phyloP scores from a whole-genome alignment of 139 green algal genomes.

The Coccomyxa sp. region DNA sequence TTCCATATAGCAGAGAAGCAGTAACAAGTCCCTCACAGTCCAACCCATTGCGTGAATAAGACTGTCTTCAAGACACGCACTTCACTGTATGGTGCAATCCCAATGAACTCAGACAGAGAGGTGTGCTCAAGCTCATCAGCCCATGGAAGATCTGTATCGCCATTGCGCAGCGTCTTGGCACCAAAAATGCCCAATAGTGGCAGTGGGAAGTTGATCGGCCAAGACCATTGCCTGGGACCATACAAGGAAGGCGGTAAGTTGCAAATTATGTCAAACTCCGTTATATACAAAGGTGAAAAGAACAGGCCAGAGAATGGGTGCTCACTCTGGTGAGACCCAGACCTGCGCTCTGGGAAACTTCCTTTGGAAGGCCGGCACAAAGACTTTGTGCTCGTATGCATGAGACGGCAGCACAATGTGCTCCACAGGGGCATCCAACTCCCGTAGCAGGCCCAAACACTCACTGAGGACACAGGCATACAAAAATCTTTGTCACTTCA shows the following conservation, averaged over 20 bases:
- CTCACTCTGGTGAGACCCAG: constrained; percentile 36
- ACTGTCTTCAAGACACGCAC: constrained; percentile 11
- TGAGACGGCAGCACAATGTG: constrained; percentile 84
- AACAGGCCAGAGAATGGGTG: not conserved
- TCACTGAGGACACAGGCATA: constrained; percentile 11
- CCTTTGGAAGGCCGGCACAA: constrained; percentile 76
- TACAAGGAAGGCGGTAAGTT: not conserved
- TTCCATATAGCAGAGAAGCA: not conserved
- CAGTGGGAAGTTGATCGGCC: constrained; percentile 74
- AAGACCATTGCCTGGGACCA: constrained; percentile 67
- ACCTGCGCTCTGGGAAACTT: constrained; percentile 79
- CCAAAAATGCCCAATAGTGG: constrained; percentile 82
- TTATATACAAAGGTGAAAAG: not conserved
- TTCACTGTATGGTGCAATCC: constrained; percentile 10
- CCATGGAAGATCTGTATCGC: constrained; percentile 52
- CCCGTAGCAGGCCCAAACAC: constrained; percentile 28
- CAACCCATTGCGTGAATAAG: not conserved
- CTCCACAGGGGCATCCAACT: constrained; percentile 71
- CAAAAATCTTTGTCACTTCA: not conserved
- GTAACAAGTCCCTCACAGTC: not conserved
- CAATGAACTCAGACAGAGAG: not conserved
- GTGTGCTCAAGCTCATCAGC: constrained; percentile 69
- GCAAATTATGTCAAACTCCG: not conserved
- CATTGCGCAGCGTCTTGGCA: constrained; percentile 27
- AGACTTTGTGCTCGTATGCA: constrained; percentile 93